Evolutionary conservation across 2,329 filamentous ascomycete genomes (phyloP).

Genomic region (Harringtonia lauricola): DNA sequence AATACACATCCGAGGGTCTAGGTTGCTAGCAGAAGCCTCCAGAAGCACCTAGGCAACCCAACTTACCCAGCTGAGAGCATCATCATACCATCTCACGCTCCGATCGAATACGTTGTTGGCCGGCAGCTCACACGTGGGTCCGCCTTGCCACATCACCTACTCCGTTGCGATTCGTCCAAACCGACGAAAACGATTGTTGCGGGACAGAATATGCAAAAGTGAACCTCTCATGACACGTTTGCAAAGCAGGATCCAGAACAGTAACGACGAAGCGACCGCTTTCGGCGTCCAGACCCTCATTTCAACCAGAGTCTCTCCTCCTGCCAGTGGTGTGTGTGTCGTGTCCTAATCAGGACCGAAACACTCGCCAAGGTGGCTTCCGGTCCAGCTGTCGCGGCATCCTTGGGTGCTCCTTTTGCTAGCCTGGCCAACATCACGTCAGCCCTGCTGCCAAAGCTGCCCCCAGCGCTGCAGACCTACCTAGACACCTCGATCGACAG

Average conservation of each 20-base stretch:
- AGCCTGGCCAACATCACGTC: constrained; percentile 45
- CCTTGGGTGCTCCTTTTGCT: constrained; percentile 43
- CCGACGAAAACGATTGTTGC: too few relatives aligned
- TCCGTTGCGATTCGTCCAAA: constrained; percentile 1
- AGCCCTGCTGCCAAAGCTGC: constrained; percentile 23
- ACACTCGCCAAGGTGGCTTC: constrained; percentile 51
- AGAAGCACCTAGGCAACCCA: too few relatives aligned
- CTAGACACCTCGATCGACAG: constrained; percentile 40
- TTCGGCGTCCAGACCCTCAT: neutral
- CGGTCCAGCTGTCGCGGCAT: constrained; percentile 44
- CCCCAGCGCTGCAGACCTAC: constrained; percentile 41
- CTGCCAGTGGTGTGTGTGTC: constrained; percentile 2
- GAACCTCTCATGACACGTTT: too few relatives aligned
- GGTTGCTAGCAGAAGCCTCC: too few relatives aligned
- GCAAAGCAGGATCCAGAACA: neutral
- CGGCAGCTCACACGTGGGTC: neutral
- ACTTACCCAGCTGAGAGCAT: too few relatives aligned
- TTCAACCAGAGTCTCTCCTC: neutral
- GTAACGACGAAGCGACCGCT: neutral
- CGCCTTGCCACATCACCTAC: neutral
- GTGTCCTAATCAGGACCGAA: constrained; percentile 29
- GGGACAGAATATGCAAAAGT: too few relatives aligned
- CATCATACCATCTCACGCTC: too few relatives aligned
- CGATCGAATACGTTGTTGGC: too few relatives aligned
- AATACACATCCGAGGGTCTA: too few relatives aligned